phyloP scores from a whole-genome alignment of 2,329 filamentous ascomycete species.

The Sporothrix sp. region DNA sequence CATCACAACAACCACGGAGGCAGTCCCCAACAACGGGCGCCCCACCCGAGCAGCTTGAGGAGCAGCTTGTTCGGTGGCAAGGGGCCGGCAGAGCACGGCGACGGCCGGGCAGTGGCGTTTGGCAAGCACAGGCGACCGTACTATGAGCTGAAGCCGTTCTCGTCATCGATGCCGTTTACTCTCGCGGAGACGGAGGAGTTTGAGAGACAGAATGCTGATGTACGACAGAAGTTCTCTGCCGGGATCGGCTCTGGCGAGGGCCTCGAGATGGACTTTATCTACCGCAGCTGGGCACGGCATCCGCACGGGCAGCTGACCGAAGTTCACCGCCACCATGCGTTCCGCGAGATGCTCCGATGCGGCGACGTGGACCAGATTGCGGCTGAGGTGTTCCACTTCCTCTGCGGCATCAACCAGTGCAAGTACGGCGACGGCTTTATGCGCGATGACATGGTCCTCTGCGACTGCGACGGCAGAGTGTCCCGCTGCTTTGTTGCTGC shows the following conservation, averaged over 20 bases:
- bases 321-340: not conserved
- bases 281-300: not conserved
- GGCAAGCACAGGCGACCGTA: not conserved
- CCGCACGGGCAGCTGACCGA: not conserved
- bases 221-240: too few relatives aligned
- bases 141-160: not conserved
- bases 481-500: slow-evolving; percentile 8
- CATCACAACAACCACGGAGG: too few relatives aligned
- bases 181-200: too few relatives aligned
- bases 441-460: slow-evolving; percentile 14
- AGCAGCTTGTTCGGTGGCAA: not conserved
- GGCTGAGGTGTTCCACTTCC: slow-evolving; percentile 11
- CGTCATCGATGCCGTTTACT: slow-evolving; percentile 1
- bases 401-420: slow-evolving; percentile 1
- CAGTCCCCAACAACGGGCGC: too few relatives aligned
- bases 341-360: not conserved
- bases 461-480: slow-evolving; percentile 16
- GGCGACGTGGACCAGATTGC: slow-evolving; percentile 10
- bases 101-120: slow-evolving; percentile 7
- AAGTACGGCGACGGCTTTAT: slow-evolving; percentile 5
- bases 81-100: not conserved
- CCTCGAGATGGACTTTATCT: slow-evolving; percentile 1
- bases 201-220: too few relatives aligned
- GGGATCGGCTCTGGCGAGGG: not conserved
- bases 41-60: too few relatives aligned